Evolutionary conservation across 441 rosid species (phyloP), one percentile per base, ranked within the genome.

Genomic region (Arabidopsis lyrata): DNA sequence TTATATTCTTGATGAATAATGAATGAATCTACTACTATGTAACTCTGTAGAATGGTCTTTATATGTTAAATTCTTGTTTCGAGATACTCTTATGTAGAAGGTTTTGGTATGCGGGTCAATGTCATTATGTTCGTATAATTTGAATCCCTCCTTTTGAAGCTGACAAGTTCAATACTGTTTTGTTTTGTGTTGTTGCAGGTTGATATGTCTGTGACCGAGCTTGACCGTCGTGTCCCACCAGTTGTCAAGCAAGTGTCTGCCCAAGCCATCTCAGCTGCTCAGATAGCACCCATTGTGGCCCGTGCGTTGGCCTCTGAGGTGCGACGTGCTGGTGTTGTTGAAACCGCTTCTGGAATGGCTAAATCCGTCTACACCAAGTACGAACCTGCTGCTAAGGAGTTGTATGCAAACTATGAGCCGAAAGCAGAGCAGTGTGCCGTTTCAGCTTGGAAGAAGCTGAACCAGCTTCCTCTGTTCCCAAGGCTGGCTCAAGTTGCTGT

Each of bases 401-500:
- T 95, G 39, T 92, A 90, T 83, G 71, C 88, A 27, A 88, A 70
- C 79, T 91, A 92, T 14, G 99, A 95, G 76, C 98, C 97, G 8
- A 87, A 86, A 73, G 92, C 97, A 0, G 99, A 95, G 82, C 89
- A 84, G 49, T 90, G 85, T 47, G 98, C 93, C 0, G 96, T 77
- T 34, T 89, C 95, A 1, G 87, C 96, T 2, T 95, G 98, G 98
- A 88, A 81, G 72, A 92, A 77, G 76, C 86, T 95, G 47, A 87
- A 93, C 68, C 86, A 85, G 78, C 86, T 95, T 9, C 99, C 98
- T 1, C 87, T 92, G 15, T 83, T 95, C 83, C 98, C 96, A 41
- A 86, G 75, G 13, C 86, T 91, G 16, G 94, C 96, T 27, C 87
- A 87, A 53, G 90, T 90, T 0, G 86, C 87, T 29, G 79, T 93